phyloP scores from a whole-genome alignment of 176 grass and related monocot species.

The Eleusine indica region DNA sequence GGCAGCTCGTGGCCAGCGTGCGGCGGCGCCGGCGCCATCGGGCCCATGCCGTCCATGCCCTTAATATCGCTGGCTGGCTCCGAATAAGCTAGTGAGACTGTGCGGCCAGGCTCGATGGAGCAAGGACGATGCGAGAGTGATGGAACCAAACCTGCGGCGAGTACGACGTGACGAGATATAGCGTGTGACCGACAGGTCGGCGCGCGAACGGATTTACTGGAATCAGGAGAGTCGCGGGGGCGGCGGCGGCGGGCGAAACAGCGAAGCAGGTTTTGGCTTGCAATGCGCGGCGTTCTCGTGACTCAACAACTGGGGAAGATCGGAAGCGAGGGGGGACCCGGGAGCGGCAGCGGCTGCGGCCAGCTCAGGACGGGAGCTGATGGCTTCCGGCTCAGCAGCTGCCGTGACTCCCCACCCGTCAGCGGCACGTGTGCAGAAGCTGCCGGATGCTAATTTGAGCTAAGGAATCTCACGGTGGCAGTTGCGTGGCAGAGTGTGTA shows the following conservation, averaged over 20 bases:
- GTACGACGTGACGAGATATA: slow-evolving; percentile 7
- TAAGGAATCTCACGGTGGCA: background rate
- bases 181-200: background rate
- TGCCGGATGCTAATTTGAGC: background rate
- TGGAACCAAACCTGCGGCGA: background rate
- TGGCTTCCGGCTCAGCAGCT: background rate
- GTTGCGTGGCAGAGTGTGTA: background rate
- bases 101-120: background rate
- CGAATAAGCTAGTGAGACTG: background rate
- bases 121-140: background rate
- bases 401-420: background rate
- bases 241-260: slow-evolving; percentile 28
- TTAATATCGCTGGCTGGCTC: slow-evolving; percentile 7
- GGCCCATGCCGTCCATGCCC: slow-evolving; percentile 45
- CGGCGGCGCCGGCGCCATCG: slow-evolving; percentile 53
- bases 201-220: background rate
- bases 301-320: slow-evolving; percentile 10
- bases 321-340: background rate
- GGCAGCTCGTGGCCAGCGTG: background rate
- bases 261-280: background rate
- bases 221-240: slow-evolving; percentile 32
- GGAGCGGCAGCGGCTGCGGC: background rate
- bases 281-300: slow-evolving; percentile 36
- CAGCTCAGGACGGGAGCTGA: background rate
- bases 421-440: background rate